Evolutionary conservation across 2,329 filamentous ascomycete species (phyloP), one percentile per base, ranked within the genome.

Genomic region (Fusarium subtropicale): DNA sequence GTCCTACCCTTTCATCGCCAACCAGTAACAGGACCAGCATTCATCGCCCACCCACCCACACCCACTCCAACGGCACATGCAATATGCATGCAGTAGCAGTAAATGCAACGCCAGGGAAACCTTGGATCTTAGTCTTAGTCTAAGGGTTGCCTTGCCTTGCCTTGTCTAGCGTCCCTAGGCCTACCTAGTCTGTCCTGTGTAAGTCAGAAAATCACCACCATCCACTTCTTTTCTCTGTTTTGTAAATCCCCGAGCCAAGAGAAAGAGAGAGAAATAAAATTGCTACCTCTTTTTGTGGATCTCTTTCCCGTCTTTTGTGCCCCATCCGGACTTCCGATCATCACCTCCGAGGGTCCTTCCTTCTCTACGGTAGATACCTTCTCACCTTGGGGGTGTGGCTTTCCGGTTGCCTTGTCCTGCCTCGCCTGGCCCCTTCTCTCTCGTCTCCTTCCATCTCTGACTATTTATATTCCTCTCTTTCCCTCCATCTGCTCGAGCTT

Each of bases 381-480:
- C 36, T 39, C 15, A 39, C 36, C 36, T 39, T 18, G 39, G 28
- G 56, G 66, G 47, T 55, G 52, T 53, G 55, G 13, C 30, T 28
- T 57, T 33, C 50, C 0, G 42, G 30, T 39, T 47, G 57, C 44
- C 24, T 51, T 41, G 54, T 44, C 22, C 42, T 38, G 24, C 34
- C 34, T 30, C 33, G 56, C 42, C 15, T 50, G 45, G 24, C 42
- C 34, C 42, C 57, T 24, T 34, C 30, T 46, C n/a, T 34, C 42
- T 38, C 36, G 2, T 67, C 31, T 39, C 30, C 38, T 56, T 56
- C 31, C 38, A 42, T 56, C 26, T 57, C 50, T 11, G 51, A 68
- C 67, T 74, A 74, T 74, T 60, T 74, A 64, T 66, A 69, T 52
- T 61, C 63, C 54, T 63, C 34, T 34, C 59, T 56, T 51, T 57